Percentiles rank a stretch among this genome's conserved stretches.
These are phyloP conservation scores for Leccinum boreale DNA, from an alignment of 768 basidiomycete genomes.

Conservation along the genomic window DNA sequence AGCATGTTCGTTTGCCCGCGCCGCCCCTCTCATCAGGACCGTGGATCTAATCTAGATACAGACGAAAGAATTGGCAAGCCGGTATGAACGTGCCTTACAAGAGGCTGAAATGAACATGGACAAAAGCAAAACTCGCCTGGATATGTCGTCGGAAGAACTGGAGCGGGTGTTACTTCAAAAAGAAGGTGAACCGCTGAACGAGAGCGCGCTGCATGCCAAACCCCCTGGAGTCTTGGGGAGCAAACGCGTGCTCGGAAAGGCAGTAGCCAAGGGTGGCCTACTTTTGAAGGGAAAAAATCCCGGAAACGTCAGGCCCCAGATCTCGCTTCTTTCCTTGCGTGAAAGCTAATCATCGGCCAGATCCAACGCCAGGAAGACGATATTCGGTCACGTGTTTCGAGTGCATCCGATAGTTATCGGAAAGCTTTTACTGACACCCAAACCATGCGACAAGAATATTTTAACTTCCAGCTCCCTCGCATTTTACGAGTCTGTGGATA, in stretches of 20 bases:
- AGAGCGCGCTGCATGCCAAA: slow-evolving; percentile 67
- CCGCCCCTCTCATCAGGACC: neutral
- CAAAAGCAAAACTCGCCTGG: slow-evolving; percentile 84
- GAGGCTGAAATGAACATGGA: slow-evolving; percentile 87
- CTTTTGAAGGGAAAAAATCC: slow-evolving; percentile 92
- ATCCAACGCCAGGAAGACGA: slow-evolving; percentile 95
- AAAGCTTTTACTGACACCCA: slow-evolving; percentile 91
- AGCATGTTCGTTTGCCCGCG: slow-evolving; percentile 52
- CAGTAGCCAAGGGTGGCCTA: slow-evolving; percentile 85
- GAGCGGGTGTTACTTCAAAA: slow-evolving; percentile 91
- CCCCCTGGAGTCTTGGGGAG: slow-evolving; percentile 56
- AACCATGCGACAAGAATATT: slow-evolving; percentile 91
- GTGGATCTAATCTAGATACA: slow-evolving; percentile 28
- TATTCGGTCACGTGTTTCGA: slow-evolving; percentile 79
- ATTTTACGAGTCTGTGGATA: slow-evolving; percentile 75
- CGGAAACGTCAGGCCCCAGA: slow-evolving; percentile 55
- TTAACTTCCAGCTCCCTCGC: slow-evolving; percentile 93
- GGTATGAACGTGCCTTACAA: slow-evolving; percentile 84
- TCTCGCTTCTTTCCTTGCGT: slow-evolving; percentile 3
- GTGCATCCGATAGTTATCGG: slow-evolving; percentile 82
- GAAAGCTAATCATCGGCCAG: slow-evolving; percentile 34
- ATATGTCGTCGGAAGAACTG: slow-evolving; percentile 88
- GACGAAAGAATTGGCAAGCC: slow-evolving; percentile 87
- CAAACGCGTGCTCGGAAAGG: slow-evolving; percentile 86
- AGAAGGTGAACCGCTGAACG: slow-evolving; percentile 90